phyloP scores from a whole-genome alignment of 495 filamentous ascomycete genomes.

The Sabuloglossum arenarium region DNA sequence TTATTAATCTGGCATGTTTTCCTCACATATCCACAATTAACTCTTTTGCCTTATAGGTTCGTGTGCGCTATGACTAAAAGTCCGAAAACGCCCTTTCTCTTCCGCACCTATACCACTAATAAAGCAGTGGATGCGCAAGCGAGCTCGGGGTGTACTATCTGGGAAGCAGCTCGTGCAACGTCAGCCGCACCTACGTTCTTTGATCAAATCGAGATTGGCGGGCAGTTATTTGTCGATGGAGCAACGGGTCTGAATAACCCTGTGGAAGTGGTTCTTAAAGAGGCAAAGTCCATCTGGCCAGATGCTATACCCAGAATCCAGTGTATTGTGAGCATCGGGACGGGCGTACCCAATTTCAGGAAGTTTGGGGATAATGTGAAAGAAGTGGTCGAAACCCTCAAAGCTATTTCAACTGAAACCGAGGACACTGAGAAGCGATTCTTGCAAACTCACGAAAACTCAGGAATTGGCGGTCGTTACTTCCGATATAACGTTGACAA shows the following conservation, averaged over 20 bases:
- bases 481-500: background rate
- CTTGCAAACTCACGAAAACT: background rate
- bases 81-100: slow-evolving; percentile 28
- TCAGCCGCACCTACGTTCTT: slow-evolving; percentile 7
- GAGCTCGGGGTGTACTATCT: slow-evolving; percentile 46
- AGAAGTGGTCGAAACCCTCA: background rate
- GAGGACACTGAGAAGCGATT: background rate
- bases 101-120: slow-evolving; percentile 19
- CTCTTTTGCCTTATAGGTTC: background rate
- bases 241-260: slow-evolving; percentile 7
- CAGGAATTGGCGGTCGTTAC: background rate
- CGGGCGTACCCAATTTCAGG: slow-evolving; percentile 27
- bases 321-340: slow-evolving; percentile 5
- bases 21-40: slow-evolving; percentile 6
- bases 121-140: slow-evolving; percentile 45
- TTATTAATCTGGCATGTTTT: slow-evolving; percentile 27
- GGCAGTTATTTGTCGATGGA: slow-evolving; percentile 3
- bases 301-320: slow-evolving; percentile 26
- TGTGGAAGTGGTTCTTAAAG: slow-evolving; percentile 2
- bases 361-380: background rate
- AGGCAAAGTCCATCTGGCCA: slow-evolving; percentile 2
- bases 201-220: slow-evolving; percentile 3
- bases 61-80: slow-evolving; percentile 19
- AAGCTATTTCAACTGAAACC: background rate
- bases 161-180: slow-evolving; percentile 8